These are phyloP conservation scores for Nakaseomyces uthaithaninus DNA, from an alignment of 1,139 yeast genomes.

Conservation along the genomic window DNA sequence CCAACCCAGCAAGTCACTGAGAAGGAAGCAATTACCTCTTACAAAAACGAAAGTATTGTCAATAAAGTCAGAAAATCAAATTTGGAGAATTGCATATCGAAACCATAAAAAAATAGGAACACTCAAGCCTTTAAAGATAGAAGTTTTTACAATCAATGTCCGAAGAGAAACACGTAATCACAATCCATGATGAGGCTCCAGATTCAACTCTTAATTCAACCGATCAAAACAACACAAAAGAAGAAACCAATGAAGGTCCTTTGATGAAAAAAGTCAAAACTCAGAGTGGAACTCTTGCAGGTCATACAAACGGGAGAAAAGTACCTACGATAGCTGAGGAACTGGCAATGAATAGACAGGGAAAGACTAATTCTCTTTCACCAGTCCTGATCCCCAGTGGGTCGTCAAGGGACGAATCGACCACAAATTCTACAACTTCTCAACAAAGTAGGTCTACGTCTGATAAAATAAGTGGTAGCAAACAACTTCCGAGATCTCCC, in stretches of 20 bases:
- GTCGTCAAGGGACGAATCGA: conserved; percentile 6
- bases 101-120: too few species aligned
- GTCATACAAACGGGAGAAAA: conserved; percentile 9
- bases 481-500: not conserved
- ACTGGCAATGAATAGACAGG: conserved; percentile 29
- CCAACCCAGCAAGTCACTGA: too few species aligned
- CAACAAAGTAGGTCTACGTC: not conserved
- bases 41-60: too few species aligned
- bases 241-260: not conserved
- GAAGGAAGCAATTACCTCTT: too few species aligned
- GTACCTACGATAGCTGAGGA: conserved; percentile 30
- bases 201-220: not conserved
- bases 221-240: not conserved
- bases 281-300: not conserved
- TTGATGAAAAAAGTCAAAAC: not conserved
- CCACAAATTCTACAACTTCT: not conserved
- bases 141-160: too few species aligned
- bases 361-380: conserved; percentile 17
- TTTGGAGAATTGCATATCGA: too few species aligned
- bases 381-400: conserved; percentile 12
- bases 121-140: not conserved
- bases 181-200: not conserved
- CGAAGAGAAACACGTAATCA: not conserved
- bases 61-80: too few species aligned
- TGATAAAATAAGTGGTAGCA: not conserved